Percentiles rank a stretch among this genome's conserved stretches.
These are phyloP conservation scores for Kregervanrija fluxuum DNA, from an alignment of 805 yeast species.

Conservation along the genomic window DNA sequence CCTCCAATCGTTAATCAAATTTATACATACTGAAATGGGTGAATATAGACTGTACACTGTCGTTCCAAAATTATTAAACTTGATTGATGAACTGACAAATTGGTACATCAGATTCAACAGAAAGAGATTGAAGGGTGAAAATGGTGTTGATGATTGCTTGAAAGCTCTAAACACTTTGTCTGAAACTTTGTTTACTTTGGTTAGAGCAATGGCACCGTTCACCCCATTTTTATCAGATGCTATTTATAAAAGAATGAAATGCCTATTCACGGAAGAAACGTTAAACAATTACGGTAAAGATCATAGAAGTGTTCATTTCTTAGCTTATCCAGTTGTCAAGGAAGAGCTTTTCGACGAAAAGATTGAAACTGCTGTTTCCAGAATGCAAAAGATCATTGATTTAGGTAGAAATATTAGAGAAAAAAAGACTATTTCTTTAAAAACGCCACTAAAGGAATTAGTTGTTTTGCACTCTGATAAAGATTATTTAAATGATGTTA, in stretches of 20 bases:
- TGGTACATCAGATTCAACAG: slow-evolving; percentile 99
- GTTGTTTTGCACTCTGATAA: slow-evolving; percentile 79
- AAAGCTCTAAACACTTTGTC: slow-evolving; percentile 86
- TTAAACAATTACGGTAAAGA: slow-evolving; percentile 48
- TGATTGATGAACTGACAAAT: slow-evolving; percentile 92
- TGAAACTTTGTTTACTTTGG: slow-evolving; percentile 81
- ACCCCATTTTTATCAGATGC: slow-evolving; percentile 93
- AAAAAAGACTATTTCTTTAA: slow-evolving; percentile 86
- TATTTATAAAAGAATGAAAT: slow-evolving; percentile 71
- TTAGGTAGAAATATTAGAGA: slow-evolving; percentile 96
- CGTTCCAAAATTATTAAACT: slow-evolving; percentile 81
- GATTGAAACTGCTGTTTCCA: slow-evolving; percentile 80
- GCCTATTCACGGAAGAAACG: slow-evolving; percentile 51
- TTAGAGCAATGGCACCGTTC: slow-evolving; percentile 97
- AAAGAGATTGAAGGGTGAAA: slow-evolving; percentile 94
- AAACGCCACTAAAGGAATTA: slow-evolving; percentile 87
- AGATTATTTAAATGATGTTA: slow-evolving; percentile 68
- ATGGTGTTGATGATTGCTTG: slow-evolving; percentile 75
- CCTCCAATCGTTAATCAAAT: slow-evolving; percentile 83
- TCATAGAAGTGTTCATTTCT: slow-evolving; percentile 84
- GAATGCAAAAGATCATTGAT: slow-evolving; percentile 97
- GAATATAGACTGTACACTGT: slow-evolving; percentile 91
- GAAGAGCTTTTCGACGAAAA: slow-evolving; percentile 72
- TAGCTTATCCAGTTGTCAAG: slow-evolving; percentile 81
- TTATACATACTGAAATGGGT: slow-evolving; percentile 83